phyloP scores from a whole-genome alignment of 345 rosid species.

The Limnanthes douglasii region DNA sequence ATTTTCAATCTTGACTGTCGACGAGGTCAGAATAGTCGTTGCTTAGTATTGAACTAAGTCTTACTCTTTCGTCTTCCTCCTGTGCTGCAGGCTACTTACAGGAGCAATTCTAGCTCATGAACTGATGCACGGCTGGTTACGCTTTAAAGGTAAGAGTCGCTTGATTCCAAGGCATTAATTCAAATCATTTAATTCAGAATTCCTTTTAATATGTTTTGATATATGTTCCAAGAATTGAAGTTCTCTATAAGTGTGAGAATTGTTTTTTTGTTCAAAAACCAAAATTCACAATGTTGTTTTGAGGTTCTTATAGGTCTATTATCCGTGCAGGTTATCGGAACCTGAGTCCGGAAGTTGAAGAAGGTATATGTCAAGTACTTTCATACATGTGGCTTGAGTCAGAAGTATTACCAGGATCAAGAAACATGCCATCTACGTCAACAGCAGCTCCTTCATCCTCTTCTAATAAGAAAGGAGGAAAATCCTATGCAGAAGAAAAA shows the following conservation, averaged over 20 bases:
- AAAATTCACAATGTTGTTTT: too few species aligned
- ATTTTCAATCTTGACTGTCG: too few species aligned
- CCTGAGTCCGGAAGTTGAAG: conserved; percentile 51
- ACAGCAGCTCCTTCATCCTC: conserved; percentile 29
- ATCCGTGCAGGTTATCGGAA: conserved; percentile 31
- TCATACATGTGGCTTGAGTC: conserved; percentile 73
- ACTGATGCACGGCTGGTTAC: conserved; percentile 67
- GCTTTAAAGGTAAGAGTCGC: conserved; percentile 55
- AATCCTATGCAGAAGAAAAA: conserved; percentile 37
- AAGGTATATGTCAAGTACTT: conserved; percentile 64
- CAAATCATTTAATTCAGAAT: too few species aligned
- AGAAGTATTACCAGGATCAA: conserved; percentile 40
- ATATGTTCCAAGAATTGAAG: too few species aligned
- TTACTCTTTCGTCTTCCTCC: neutral
- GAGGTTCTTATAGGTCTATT: too few species aligned
- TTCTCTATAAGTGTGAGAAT: too few species aligned
- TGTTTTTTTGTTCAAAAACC: neutral
- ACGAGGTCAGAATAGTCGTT: too few species aligned
- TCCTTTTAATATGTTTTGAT: too few species aligned
- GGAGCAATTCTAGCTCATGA: conserved; percentile 70
- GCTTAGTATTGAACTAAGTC: too few species aligned
- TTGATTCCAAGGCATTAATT: too few species aligned
- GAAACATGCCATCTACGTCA: conserved; percentile 26
- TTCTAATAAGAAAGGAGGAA: conserved; percentile 47
- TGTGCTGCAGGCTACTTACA: conserved; percentile 36